phyloP scores from a whole-genome alignment of 2,329 filamentous ascomycete species.

The Ascochyta koolunga region DNA sequence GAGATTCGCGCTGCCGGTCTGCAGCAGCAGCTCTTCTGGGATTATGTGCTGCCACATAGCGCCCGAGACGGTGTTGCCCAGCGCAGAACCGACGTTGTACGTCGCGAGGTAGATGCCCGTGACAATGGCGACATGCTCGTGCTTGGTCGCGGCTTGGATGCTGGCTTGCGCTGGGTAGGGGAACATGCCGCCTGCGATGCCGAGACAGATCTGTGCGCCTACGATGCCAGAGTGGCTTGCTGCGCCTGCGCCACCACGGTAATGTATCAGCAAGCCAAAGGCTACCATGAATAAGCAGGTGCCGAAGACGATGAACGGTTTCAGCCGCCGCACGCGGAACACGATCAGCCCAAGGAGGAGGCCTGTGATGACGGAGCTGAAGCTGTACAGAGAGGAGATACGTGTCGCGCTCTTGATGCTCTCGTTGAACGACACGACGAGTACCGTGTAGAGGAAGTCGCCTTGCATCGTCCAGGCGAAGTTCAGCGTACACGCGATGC shows the following conservation, averaged over 20 bases:
- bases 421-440: conserved; percentile 67
- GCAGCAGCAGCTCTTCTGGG: conserved; percentile 51
- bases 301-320: conserved; percentile 67
- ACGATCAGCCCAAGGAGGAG: conserved; percentile 63
- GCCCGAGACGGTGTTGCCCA: conserved; percentile 66
- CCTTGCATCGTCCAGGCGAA: conserved; percentile 65
- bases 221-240: conserved; percentile 63
- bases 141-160: conserved; percentile 58
- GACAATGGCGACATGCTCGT: conserved; percentile 66
- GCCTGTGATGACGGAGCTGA: conserved; percentile 64
- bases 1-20: conserved; percentile 48
- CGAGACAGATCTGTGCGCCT: conserved; percentile 66
- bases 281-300: conserved; percentile 68
- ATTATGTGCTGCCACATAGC: conserved; percentile 65
- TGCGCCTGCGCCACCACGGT: conserved; percentile 58
- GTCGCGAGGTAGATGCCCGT: conserved; percentile 66
- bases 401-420: conserved; percentile 63
- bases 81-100: conserved; percentile 66
- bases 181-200: conserved; percentile 69
- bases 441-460: conserved; percentile 68
- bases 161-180: conserved; percentile 58
- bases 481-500: conserved; percentile 55
- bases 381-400: conserved; percentile 65
- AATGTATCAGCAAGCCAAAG: conserved; percentile 68
- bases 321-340: conserved; percentile 61